phyloP scores from a whole-genome alignment of 2,329 filamentous ascomycete species.

The Trichophyton rubrum region DNA sequence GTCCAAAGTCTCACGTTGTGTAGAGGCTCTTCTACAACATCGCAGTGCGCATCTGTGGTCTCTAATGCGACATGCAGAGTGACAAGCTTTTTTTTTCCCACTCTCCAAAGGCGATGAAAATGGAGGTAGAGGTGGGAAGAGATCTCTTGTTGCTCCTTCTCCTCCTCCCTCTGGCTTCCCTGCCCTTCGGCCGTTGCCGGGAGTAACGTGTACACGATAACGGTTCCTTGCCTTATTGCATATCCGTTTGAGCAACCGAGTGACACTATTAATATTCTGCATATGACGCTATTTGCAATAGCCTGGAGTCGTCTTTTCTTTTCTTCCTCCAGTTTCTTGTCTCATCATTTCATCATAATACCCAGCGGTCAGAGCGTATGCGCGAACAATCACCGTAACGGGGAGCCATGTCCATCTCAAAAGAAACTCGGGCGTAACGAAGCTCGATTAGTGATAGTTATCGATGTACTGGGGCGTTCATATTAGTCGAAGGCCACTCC shows the following conservation, averaged over 20 bases:
- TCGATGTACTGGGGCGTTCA: too few species aligned
- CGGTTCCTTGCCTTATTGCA: not conserved
- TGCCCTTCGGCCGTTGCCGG: not conserved
- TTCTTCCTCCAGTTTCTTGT: not conserved
- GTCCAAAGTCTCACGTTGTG: not conserved
- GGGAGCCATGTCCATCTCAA: not conserved
- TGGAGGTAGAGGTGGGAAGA: too few species aligned
- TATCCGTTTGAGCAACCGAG: not conserved
- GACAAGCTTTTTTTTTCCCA: not conserved
- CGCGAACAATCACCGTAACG: not conserved
- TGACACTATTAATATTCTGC: conserved; percentile 1
- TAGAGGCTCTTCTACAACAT: not conserved
- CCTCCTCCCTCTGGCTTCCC: too few species aligned
- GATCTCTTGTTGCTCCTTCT: too few species aligned
- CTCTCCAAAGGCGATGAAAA: too few species aligned
- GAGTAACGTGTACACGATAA: not conserved
- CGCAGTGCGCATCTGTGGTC: not conserved
- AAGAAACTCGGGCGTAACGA: not conserved
- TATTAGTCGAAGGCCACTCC: too few species aligned
- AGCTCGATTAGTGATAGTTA: not conserved
- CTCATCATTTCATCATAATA: not conserved
- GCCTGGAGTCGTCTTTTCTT: not conserved
- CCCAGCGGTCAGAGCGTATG: not conserved
- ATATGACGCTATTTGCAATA: conserved; percentile 4
- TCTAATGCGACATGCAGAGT: not conserved